Base-by-base conservation (phyloP, 176 grass and related monocot species). In the Olyra latifolia region DNA sequence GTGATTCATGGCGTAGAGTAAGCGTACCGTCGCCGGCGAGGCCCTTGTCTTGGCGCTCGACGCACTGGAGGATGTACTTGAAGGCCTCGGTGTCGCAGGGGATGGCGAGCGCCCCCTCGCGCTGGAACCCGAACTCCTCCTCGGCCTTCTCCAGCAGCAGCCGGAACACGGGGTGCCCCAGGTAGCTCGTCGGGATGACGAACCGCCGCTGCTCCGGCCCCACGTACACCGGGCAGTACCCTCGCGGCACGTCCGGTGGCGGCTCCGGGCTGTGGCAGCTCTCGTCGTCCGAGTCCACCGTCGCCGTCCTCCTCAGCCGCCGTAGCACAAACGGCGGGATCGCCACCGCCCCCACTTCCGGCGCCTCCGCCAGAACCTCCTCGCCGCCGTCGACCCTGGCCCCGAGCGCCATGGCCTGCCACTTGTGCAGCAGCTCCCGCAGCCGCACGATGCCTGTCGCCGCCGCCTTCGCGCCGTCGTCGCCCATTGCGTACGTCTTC, bases 1-100 rank as follows among this genome's bases (percentile, higher is more conserved):
- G 13, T 40, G 6, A 8, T 44, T 57, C 40, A 22, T 12, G 42
- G 13, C 39, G 67, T 6, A 4, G 30, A 25, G 3, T 48, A n/a
- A n/a, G n/a, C n/a, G n/a, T n/a, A n/a, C n/a, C n/a, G n/a, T n/a
- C n/a, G n/a, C 35, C 83, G 48, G 69, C 72, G 41, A 90, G 73
- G 32, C 69, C 83, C 71, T 83, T 79, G 48, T 84, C 80, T 62
- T 89, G 85, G 25, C 75, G 78, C 49, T 90, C 77, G 79, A 92
- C 82, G 78, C 92, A 93, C 85, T 98, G 92, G 75, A 98, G 92
- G 32, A 98, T 98, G 87, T 94, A 94, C 83, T 92, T 93, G 70
- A 98, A 98, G 7, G 92, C 69, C 80, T 98, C 87, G 15, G 83
- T 88, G 42, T 98, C 95, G 80, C 90, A 88, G 19, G 92, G 95